Evolutionary conservation across 169 alveolate species (phyloP).

Genomic region (Cryptosporidium parvum): DNA sequence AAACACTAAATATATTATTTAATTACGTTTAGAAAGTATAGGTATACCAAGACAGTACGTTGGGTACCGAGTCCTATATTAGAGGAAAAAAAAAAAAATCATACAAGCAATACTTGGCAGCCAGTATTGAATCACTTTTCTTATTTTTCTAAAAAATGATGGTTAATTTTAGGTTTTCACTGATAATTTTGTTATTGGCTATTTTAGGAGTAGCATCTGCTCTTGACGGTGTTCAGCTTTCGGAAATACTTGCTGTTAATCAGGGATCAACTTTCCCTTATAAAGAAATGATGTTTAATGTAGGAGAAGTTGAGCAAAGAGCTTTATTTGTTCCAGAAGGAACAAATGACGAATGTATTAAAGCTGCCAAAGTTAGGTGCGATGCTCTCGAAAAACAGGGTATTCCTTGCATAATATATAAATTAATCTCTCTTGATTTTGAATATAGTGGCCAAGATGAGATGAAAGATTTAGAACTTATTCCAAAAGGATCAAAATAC

Average conservation of each 20-base stretch:
- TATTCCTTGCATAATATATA: slow-evolving; percentile 28
- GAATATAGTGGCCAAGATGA: not conserved
- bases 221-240: not conserved
- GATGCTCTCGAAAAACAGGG: slow-evolving; percentile 1
- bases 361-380: slow-evolving; percentile 64
- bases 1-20: not conserved
- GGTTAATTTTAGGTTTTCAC: slow-evolving; percentile 6
- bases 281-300: not conserved
- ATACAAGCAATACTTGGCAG: not conserved
- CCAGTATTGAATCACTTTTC: slow-evolving; percentile 2
- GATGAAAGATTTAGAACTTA: not conserved
- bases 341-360: slow-evolving; percentile 28
- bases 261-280: slow-evolving; percentile 38
- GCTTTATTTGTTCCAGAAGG: slow-evolving; percentile 36
- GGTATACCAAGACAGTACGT: not conserved
- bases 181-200: not conserved
- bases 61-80: not conserved
- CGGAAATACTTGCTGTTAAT: not conserved
- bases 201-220: not conserved
- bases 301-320: not conserved
- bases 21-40: not conserved
- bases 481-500: not conserved
- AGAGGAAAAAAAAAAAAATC: not conserved
- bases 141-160: not conserved
- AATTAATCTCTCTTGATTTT: not conserved